Percentiles rank a stretch among this genome's conserved stretches.
phyloP scores from a whole-genome alignment of 306 rosid species.

The Cyclanthera cordifolia region DNA sequence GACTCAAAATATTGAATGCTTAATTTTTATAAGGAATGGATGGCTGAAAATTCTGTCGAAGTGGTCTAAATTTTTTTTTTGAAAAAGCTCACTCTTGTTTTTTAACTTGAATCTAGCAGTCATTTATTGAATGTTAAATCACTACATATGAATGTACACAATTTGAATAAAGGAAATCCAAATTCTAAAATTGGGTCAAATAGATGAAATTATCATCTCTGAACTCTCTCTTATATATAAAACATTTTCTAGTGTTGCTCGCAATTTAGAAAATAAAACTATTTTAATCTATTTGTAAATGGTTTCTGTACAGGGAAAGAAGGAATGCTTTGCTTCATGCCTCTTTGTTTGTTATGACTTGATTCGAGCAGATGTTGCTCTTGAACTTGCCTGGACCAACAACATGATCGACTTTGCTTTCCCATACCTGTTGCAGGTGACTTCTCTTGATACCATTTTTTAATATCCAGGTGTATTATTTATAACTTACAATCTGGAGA shows the following conservation, averaged over 20 bases:
- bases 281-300: not conserved
- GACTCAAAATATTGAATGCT: not conserved
- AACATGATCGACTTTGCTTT: slow-evolving; percentile 90
- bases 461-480: not conserved
- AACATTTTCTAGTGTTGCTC: not conserved
- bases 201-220: no score
- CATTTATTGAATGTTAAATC: not conserved
- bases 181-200: no score
- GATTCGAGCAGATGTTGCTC: slow-evolving; percentile 69
- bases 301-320: slow-evolving; percentile 68
- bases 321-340: slow-evolving; percentile 96
- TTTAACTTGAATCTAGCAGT: not conserved
- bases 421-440: slow-evolving; percentile 85
- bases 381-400: slow-evolving; percentile 95
- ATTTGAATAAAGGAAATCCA: no score
- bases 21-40: not conserved
- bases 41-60: not conserved
- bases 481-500: not conserved
- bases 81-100: no score
- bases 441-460: not conserved
- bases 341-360: slow-evolving; percentile 94
- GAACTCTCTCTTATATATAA: no score
- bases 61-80: not conserved
- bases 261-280: not conserved
- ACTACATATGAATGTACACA: not conserved